Base-by-base conservation (phyloP, 2,329 filamentous ascomycete genomes). In the Zarea fungicola region DNA sequence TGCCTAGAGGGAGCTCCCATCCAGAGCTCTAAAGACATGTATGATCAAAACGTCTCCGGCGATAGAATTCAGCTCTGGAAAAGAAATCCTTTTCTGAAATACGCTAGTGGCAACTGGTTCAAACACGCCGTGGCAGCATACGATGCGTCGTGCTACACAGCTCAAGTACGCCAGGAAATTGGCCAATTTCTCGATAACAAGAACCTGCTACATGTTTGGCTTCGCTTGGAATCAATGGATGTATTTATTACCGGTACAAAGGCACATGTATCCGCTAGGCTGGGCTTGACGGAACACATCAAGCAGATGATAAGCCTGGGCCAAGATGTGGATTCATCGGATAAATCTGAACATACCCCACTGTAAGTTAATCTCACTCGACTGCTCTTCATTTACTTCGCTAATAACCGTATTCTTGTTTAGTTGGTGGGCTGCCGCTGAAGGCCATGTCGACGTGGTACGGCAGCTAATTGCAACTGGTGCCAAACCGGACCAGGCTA, bases 61-160 rank as follows among this genome's bases (percentile, higher is more conserved):
- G 26, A 7, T 13, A 29, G 13, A n/a, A 10, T 48, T 11, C 18
- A 46, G 9, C 8, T 50, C 19, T 48, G 44, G 11, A 51, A 59
- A 18, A 18, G 51, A 10, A 40, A 60, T 42, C 62, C 64, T 0
- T 65, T 66, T 28, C 44, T 62, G 7, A 48, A 59, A 7, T 67
- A 66, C 42, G 61, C 61, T 5, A 49, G 50, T 14, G 54, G 34
- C n/a, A 61, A 65, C 36, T 67, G 64, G 64, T 35, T 55, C n/a
- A 29, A 54, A 11, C 64, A 67, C 37, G 41, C 56, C 3, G 13
- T 41, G 10, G 36, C 36, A 10, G 36, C 44, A 10, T 34, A 34
- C 35, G 23, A 34, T 40, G 36, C n/a, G 7, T 25, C 26, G 29
- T 48, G 26, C 13, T 26, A 48, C 5, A 36, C 40, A 11, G 23